These are phyloP conservation scores for Pueraria montana DNA, from an alignment of 306 rosid species.

Conservation along the genomic window DNA sequence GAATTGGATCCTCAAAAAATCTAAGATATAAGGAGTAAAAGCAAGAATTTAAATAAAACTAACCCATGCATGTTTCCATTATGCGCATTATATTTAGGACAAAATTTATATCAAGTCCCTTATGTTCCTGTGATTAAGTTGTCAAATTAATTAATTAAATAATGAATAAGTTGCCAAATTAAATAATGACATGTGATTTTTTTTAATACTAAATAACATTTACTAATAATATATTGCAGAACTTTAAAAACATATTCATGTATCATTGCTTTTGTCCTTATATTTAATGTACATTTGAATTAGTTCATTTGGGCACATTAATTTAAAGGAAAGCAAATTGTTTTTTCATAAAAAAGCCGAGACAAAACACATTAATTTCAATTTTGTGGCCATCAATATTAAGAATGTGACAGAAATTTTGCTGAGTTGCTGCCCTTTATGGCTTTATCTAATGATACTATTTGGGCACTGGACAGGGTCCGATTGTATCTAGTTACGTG, in stretches of 20 bases:
- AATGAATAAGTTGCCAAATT: no score
- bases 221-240: background rate
- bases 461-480: conserved; percentile 56
- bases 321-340: background rate
- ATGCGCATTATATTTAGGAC: background rate
- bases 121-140: background rate
- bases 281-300: background rate
- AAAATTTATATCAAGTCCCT: background rate
- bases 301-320: background rate
- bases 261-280: background rate
- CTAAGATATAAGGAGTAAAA: background rate
- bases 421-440: background rate
- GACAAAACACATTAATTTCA: background rate
- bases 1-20: background rate
- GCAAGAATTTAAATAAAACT: background rate
- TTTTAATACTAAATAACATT: background rate
- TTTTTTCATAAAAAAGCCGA: background rate
- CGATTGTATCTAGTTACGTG: conserved; percentile 50
- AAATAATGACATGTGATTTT: background rate
- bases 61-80: background rate
- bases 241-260: background rate
- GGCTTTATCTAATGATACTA: background rate
- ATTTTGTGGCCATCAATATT: background rate
- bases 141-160: background rate
- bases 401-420: conserved; percentile 14